A percentile compares a stretch with the other conserved stretches of the same genome.
Conservation (phyloP, 2,329 filamentous ascomycete species). For the Aspergillus puulaauensis region DNA sequence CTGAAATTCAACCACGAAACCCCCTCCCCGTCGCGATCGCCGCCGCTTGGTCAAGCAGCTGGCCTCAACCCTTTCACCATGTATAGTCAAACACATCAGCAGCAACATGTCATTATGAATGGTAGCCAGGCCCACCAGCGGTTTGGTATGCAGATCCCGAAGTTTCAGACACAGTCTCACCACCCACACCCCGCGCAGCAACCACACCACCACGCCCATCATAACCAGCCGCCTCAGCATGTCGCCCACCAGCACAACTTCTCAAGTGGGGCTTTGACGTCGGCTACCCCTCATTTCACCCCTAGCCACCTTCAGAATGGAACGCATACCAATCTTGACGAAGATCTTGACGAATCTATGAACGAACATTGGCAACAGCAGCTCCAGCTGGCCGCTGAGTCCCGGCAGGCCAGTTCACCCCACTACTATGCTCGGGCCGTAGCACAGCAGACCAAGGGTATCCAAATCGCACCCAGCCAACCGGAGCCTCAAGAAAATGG, state of each 20-base stretch:
- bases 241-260: slow-evolving; percentile 53
- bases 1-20: slow-evolving; percentile 48
- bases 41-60: slow-evolving; percentile 43
- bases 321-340: slow-evolving; percentile 55
- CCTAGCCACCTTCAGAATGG: slow-evolving; percentile 61
- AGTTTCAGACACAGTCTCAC: slow-evolving; percentile 48
- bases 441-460: slow-evolving; percentile 48
- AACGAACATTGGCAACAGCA: slow-evolving; percentile 85
- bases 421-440: slow-evolving; percentile 65
- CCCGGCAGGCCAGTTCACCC: slow-evolving; percentile 66
- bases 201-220: slow-evolving; percentile 44
- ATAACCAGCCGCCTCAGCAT: slow-evolving; percentile 43
- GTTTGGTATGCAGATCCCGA: slow-evolving; percentile 50
- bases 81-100: slow-evolving; percentile 49
- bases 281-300: slow-evolving; percentile 57
- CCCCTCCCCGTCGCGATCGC: slow-evolving; percentile 50
- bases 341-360: slow-evolving; percentile 57
- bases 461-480: slow-evolving; percentile 48
- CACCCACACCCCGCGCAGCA: slow-evolving; percentile 46
- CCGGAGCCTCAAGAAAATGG: slow-evolving; percentile 48
- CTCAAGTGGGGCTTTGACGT: slow-evolving; percentile 46
- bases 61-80: slow-evolving; percentile 46
- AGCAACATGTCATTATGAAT: slow-evolving; percentile 53
- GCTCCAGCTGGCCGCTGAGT: slow-evolving; percentile 74
- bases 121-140: slow-evolving; percentile 49